These are phyloP conservation scores for Rhynchosporium graminicola DNA, from an alignment of 2,329 filamentous ascomycete species.

Conservation along the genomic window DNA sequence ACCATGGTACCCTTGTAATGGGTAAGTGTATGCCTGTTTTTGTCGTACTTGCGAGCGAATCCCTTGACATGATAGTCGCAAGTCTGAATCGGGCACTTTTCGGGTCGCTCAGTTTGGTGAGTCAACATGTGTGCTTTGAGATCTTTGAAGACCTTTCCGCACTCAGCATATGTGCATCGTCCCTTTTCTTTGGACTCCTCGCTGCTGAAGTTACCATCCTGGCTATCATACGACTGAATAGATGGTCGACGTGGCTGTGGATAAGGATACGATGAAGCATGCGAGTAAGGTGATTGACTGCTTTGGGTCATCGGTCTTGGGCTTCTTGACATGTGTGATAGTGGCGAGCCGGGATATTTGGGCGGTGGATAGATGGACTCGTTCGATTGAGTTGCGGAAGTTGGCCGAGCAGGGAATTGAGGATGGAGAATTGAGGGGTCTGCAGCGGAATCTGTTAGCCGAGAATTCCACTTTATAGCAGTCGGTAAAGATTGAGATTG, in stretches of 20 bases:
- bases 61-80: constrained; percentile 95
- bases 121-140: constrained; percentile 91
- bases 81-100: constrained; percentile 91
- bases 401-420: constrained; percentile 34
- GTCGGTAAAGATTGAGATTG: constrained; percentile 23
- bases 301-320: constrained; percentile 36
- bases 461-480: constrained; percentile 14
- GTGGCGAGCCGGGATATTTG: constrained; percentile 38
- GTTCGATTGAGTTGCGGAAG: constrained; percentile 31
- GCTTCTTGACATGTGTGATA: constrained; percentile 38
- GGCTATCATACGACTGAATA: constrained; percentile 37
- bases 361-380: constrained; percentile 37
- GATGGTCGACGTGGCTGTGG: constrained; percentile 35
- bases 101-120: constrained; percentile 87
- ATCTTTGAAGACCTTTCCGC: constrained; percentile 62
- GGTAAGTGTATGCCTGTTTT: constrained; percentile 92
- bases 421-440: constrained; percentile 41
- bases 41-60: constrained; percentile 96
- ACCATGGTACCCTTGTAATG: constrained; percentile 99
- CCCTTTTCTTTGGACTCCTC: constrained; percentile 40
- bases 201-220: constrained; percentile 38
- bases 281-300: constrained; percentile 39
- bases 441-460: constrained; percentile 34
- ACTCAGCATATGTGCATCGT: constrained; percentile 58
- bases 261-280: constrained; percentile 36